Evolutionary conservation across 2,329 filamentous ascomycete genomes (phyloP), one percentile per base, ranked within the genome.

Genomic region (Graphilbum sp.): DNA sequence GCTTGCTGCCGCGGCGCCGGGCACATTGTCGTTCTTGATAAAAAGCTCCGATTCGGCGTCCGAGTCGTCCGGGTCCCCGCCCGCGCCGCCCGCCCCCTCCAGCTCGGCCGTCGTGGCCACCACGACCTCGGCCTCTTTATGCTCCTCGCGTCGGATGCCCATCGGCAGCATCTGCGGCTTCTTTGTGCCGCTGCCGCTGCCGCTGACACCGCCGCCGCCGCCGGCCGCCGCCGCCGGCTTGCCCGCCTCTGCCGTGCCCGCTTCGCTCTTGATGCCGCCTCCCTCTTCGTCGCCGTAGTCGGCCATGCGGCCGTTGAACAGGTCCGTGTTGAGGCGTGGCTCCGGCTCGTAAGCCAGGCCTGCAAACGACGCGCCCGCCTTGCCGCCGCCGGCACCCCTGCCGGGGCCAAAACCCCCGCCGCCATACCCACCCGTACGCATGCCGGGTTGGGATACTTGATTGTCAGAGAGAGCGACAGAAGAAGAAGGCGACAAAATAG

Each of bases 101-200:
- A 73, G 57, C 45, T 75, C 69, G 29, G 67, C 68, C n/a, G 66
- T 65, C 0, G 67, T 72, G 11, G 68, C 64, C 35, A 73, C 64
- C 37, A 66, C 58, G 23, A 69, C 53, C n/a, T 62, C 65, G 19
- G 63, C 57, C 15, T 72, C 65, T 49, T 69, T 65, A 46, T 70
- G 66, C 45, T 70, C 64, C 42, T 60, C 58, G 43, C 70, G 62
- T 45, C 63, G 61, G 45, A 75, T 71, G 35, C 69, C 69, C 57
- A 74, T 67, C 15, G 70, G 70, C 45, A 72, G 57, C 17, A 62
- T 50, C 36, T 47, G 43, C 33, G 39, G 47, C 47, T 24, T 38
- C 30, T 32, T 29, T 12, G 27, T 29, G 11, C 27, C 13, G 11
- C 6, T 12, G 27, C 7, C 8, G 8, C 13, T n/a, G 6, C 10